phyloP scores from a whole-genome alignment of 202 grass and related monocot genomes.

The Brachypodium distachyon region DNA sequence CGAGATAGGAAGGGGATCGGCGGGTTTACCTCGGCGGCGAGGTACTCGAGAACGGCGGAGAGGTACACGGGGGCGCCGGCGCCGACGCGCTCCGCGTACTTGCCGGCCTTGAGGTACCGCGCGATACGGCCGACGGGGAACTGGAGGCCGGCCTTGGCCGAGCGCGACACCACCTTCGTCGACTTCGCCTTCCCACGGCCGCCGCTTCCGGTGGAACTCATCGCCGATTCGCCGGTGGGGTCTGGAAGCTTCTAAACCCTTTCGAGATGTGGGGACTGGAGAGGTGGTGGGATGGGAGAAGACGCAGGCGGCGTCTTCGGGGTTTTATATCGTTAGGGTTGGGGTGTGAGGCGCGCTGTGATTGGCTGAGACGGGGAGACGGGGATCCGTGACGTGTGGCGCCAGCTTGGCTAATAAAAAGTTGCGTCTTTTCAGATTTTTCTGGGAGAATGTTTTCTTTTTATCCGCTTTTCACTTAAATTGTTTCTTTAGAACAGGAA shows the following conservation, averaged over 20 bases:
- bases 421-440: not conserved
- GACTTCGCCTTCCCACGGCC: conserved; percentile 77
- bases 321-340: conserved; percentile 44
- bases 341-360: not conserved
- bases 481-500: no score
- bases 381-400: conserved; percentile 24
- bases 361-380: conserved; percentile 5
- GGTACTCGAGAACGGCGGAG: conserved; percentile 90
- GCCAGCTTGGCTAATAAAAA: not conserved
- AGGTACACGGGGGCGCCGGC: conserved; percentile 92
- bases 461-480: not conserved
- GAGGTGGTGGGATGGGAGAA: not conserved
- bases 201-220: conserved; percentile 43
- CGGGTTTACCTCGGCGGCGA: conserved; percentile 63
- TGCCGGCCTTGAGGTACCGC: conserved; percentile 84
- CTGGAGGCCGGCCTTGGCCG: conserved; percentile 80
- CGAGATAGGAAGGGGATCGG: not conserved
- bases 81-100: conserved; percentile 91
- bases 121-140: conserved; percentile 87
- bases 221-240: not conserved
- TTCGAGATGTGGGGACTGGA: not conserved
- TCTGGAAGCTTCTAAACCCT: no score
- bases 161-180: conserved; percentile 63
- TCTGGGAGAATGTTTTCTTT: not conserved
- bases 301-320: not conserved